Percentiles rank a stretch among this genome's conserved stretches.
Evolutionary conservation across 2,329 filamentous ascomycete species (phyloP).

Genomic region (Aspergillus aculeatinus): DNA sequence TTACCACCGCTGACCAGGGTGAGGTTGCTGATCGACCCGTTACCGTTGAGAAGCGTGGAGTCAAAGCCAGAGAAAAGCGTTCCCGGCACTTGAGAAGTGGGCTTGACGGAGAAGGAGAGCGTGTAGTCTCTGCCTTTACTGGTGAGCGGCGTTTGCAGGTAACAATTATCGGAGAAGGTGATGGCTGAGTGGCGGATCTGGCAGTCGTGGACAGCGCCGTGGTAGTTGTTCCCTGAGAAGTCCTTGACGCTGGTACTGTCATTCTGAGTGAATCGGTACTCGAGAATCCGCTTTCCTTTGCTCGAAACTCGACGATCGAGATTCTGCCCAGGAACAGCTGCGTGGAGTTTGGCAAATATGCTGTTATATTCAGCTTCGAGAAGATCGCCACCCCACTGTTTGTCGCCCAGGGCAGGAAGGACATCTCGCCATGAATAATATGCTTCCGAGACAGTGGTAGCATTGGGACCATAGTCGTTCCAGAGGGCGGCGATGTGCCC

Average conservation of each 20-base stretch:
- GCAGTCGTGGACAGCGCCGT: background rate
- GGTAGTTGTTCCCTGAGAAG: background rate
- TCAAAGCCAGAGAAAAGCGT: slow-evolving; percentile 46
- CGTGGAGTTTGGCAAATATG: slow-evolving; percentile 43
- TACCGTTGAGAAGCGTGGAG: slow-evolving; percentile 41
- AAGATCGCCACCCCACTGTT: slow-evolving; percentile 55
- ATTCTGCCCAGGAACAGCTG: slow-evolving; percentile 48
- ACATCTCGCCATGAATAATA: slow-evolving; percentile 49
- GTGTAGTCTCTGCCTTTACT: slow-evolving; percentile 58
- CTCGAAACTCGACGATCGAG: slow-evolving; percentile 11
- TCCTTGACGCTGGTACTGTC: background rate
- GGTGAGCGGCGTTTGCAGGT: slow-evolving; percentile 47
- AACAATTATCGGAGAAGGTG: slow-evolving; percentile 40
- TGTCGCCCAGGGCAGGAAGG: slow-evolving; percentile 52
- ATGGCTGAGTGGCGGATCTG: slow-evolving; percentile 27
- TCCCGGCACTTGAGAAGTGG: slow-evolving; percentile 35
- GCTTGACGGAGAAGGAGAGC: slow-evolving; percentile 48
- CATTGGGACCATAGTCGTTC: slow-evolving; percentile 55
- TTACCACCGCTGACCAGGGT: slow-evolving; percentile 42
- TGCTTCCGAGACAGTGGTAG: slow-evolving; percentile 49
- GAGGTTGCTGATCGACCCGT: slow-evolving; percentile 36
- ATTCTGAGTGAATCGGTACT: background rate
- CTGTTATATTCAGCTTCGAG: slow-evolving; percentile 41
- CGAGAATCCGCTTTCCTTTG: background rate
- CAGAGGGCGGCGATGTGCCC: slow-evolving; percentile 51